Base-by-base conservation (phyloP, 1,139 yeast genomes). In the Torulaspora pretoriensis region DNA sequence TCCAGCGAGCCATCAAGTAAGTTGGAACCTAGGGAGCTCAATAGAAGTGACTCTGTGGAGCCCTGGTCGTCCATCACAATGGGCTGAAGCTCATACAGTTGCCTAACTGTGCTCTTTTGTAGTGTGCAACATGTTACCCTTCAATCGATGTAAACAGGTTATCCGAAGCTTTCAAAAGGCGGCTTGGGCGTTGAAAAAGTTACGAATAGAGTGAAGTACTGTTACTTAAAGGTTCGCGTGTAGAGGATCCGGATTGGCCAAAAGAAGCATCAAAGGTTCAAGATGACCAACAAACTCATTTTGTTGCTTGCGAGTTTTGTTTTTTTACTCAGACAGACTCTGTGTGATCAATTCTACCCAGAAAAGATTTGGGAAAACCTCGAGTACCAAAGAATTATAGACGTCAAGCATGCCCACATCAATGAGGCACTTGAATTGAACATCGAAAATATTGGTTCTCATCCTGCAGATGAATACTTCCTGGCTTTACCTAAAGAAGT, bases 341-440 rank as follows among this genome's bases (percentile, higher is more conserved):
- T 46, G 9, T 45, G 50, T 7, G 45, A 42, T 19, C 34, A 42
- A 22, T 57, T 61, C 39, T 43, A 46, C 3, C 65, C 68, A 1
- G 54, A 60, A 2, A 46, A 47, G 35, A 54, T 55, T 17, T 70
- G 74, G 74, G 61, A 55, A 40, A 70, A 70, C 48, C 50, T 57
- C n/a, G 56, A 57, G 16, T 54, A 55, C 27, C 49, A 48, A 4
- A 62, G 84, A 54, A 59, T 72, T 8, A 59, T 88, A 35, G 96
- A 89, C 59, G 72, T 89, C 45, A 63, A 77, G 27, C 78, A 78
- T 54, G 69, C 90, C 5, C 90, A 83, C 61, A 74, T 81, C 43
- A 79, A 78, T 54, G 95, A 86, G 61, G 70, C 78, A 10, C 69
- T 75, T 43, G 65, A 75, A 28, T 59, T 89, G 42, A 75, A 71